Evolutionary conservation across 768 basidiomycete species (phyloP).

Genomic region (Podaxis carcinomalis): DNA sequence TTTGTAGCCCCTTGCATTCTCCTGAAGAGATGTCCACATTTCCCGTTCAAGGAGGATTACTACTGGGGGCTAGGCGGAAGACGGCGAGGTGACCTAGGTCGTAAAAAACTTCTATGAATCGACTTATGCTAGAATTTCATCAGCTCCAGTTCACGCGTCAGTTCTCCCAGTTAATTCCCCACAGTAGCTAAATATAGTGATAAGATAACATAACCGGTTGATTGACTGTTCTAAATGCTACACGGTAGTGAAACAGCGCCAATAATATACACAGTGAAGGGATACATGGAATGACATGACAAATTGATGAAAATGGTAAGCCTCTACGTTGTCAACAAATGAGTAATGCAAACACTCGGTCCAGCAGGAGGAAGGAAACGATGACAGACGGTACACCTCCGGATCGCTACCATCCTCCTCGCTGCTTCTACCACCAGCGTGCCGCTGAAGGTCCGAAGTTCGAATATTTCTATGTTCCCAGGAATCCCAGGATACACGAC

Average conservation of each 20-base stretch:
- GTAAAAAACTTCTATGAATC: no score
- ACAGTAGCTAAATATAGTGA: neutral
- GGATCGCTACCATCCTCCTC: neutral
- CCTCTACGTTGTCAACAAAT: neutral
- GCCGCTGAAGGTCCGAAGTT: neutral
- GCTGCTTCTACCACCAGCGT: neutral
- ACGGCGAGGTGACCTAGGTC: no score
- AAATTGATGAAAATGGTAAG: neutral
- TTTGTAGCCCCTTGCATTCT: neutral
- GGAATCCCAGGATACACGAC: neutral
- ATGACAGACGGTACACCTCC: conserved; percentile 1
- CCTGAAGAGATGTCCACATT: no score
- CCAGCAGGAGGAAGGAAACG: conserved; percentile 2
- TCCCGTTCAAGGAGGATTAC: no score
- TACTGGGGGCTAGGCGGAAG: no score
- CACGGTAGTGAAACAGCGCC: neutral
- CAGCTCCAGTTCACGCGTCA: neutral
- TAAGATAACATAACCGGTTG: neutral
- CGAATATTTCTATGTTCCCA: conserved; percentile 6
- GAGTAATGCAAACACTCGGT: neutral
- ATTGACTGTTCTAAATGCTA: neutral
- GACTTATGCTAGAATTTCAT: neutral
- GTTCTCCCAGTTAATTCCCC: neutral
- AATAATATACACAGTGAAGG: neutral
- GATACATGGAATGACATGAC: neutral